A percentile compares a stretch with the other conserved stretches of the same genome.
Conservation (phyloP, 768 basidiomycete genomes). For the Botryobasidium botryosum region DNA sequence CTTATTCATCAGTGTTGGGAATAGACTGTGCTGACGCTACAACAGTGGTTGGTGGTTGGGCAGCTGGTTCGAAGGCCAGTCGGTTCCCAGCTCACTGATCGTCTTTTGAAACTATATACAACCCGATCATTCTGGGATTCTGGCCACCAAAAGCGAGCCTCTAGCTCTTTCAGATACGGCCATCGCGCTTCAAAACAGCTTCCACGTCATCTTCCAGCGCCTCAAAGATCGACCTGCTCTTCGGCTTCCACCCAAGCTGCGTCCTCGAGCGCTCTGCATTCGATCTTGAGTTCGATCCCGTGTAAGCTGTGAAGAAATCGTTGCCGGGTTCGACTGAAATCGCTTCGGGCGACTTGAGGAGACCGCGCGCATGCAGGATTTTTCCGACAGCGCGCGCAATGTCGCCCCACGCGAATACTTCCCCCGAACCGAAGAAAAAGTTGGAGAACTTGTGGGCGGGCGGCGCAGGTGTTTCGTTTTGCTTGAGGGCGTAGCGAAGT, state of each 20-base stretch:
- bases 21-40: too few species aligned
- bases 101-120: too few species aligned
- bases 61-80: too few species aligned
- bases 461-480: slow-evolving; percentile 4
- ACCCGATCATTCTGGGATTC: too few species aligned
- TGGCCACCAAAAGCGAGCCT: too few species aligned
- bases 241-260: slow-evolving; percentile 14
- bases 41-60: too few species aligned
- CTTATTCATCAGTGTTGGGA: too few species aligned
- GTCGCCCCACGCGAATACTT: slow-evolving; percentile 7
- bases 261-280: slow-evolving; percentile 12
- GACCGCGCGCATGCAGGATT: slow-evolving; percentile 8
- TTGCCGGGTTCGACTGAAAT: slow-evolving; percentile 4
- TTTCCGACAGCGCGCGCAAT: slow-evolving; percentile 7
- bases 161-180: too few species aligned
- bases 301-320: slow-evolving; percentile 8
- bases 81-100: too few species aligned
- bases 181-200: background rate
- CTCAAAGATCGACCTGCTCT: background rate
- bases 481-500: slow-evolving; percentile 12
- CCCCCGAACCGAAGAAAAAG: slow-evolving; percentile 17
- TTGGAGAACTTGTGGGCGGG: slow-evolving; percentile 13
- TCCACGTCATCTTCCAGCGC: background rate
- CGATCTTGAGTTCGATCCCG: slow-evolving; percentile 11
- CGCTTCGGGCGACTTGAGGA: slow-evolving; percentile 3